A percentile compares a stretch with the other conserved stretches of the same genome.
These are phyloP conservation scores for Artemisia argyi DNA, from an alignment of 129 eudicot genomes.

Conservation along the genomic window DNA sequence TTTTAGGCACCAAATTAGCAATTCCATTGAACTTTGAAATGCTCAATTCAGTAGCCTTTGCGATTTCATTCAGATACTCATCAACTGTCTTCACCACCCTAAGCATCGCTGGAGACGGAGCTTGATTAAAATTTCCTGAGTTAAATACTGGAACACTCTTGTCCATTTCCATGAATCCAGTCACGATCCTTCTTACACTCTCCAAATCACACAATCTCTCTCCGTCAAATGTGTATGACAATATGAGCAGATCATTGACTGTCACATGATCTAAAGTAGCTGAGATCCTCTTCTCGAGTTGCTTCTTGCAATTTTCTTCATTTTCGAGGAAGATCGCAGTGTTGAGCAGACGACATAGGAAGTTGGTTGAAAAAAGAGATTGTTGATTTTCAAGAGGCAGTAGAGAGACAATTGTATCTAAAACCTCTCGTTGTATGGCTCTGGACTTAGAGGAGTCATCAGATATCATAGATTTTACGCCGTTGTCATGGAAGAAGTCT, in stretches of 20 bases:
- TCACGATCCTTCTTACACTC: constrained; percentile 71
- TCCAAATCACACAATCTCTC: constrained; percentile 73
- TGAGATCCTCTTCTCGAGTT: constrained; percentile 65
- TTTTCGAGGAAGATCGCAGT: constrained; percentile 59
- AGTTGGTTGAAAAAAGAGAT: constrained; percentile 57
- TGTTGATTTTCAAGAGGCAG: constrained; percentile 55
- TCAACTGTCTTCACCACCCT: constrained; percentile 80
- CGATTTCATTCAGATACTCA: constrained; percentile 73
- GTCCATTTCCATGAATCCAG: constrained; percentile 71
- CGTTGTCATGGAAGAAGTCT: constrained; percentile 39
- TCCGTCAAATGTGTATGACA: constrained; percentile 63
- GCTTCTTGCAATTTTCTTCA: constrained; percentile 45
- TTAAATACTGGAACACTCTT: constrained; percentile 66
- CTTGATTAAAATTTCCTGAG: constrained; percentile 58
- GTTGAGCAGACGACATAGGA: constrained; percentile 69
- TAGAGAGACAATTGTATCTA: constrained; percentile 57
- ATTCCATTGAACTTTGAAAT: constrained; percentile 85
- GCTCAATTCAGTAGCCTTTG: constrained; percentile 51
- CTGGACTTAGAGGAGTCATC: constrained; percentile 31
- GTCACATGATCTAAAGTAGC: constrained; percentile 66
- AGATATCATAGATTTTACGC: constrained; percentile 24
- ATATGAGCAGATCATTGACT: constrained; percentile 58
- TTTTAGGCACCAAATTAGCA: constrained; percentile 74
- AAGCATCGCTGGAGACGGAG: constrained; percentile 50
- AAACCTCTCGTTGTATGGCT: constrained; percentile 48